phyloP scores from a whole-genome alignment of 2,329 filamentous ascomycete species.

The Fusarium virguliforme region DNA sequence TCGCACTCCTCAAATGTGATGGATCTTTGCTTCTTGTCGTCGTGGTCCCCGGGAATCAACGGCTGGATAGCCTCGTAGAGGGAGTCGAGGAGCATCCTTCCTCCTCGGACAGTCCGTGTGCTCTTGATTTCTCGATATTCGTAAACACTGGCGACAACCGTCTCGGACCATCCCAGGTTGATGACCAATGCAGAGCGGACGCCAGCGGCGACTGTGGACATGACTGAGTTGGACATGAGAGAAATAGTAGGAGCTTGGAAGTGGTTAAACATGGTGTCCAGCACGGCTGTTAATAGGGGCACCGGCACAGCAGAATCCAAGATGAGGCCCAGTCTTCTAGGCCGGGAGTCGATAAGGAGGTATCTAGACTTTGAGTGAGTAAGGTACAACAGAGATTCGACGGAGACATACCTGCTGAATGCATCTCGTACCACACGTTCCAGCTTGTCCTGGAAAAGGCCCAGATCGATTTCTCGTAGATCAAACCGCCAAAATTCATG shows the following conservation, averaged over 20 bases:
- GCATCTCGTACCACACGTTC: conserved; percentile 86
- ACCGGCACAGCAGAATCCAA: conserved; percentile 85
- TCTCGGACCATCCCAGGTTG: conserved; percentile 95
- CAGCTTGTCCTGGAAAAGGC: conserved; percentile 87
- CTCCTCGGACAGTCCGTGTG: conserved; percentile 80
- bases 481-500: conserved; percentile 87
- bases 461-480: conserved; percentile 80
- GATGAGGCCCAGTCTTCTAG: conserved; percentile 81
- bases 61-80: conserved; percentile 75
- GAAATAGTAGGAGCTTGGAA: conserved; percentile 88
- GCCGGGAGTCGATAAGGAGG: conserved; percentile 81
- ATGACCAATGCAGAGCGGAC: conserved; percentile 88
- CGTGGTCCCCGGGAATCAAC: conserved; percentile 52
- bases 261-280: conserved; percentile 85
- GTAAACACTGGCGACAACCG: conserved; percentile 86
- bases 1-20: conserved; percentile 86
- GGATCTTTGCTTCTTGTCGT: conserved; percentile 56
- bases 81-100: conserved; percentile 78
- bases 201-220: conserved; percentile 83
- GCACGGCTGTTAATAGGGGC: conserved; percentile 80
- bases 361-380: conserved; percentile 61
- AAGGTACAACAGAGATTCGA: background rate
- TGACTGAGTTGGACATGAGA: conserved; percentile 82
- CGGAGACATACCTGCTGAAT: conserved; percentile 78
- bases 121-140: conserved; percentile 88